Evolutionary conservation across 2,329 filamentous ascomycete species (phyloP).

Genomic region (Calonectria fujianensis): DNA sequence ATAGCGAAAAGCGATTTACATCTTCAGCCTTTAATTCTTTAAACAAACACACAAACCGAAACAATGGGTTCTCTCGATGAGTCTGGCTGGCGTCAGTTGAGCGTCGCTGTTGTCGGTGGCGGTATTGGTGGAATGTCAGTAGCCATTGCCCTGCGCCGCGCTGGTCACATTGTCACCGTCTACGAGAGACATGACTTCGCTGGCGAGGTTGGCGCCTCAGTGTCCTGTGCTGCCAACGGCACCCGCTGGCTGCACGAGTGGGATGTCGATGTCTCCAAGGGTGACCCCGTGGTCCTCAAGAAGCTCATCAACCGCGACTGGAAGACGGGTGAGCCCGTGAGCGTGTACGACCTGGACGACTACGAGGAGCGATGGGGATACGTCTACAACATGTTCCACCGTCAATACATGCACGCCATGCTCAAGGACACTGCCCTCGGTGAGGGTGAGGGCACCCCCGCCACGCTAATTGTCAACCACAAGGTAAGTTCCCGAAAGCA

Average conservation of each 20-base stretch:
- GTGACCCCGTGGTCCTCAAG: constrained; percentile 78
- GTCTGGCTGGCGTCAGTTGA: constrained; percentile 66
- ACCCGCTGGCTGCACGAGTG: constrained; percentile 82
- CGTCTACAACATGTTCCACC: constrained; percentile 81
- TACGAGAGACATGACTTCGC: constrained; percentile 81
- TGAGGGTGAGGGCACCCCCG: constrained; percentile 72
- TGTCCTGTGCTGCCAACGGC: constrained; percentile 82
- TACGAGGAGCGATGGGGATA: constrained; percentile 80
- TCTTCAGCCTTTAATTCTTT: background rate
- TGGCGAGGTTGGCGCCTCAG: constrained; percentile 80
- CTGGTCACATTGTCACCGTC: constrained; percentile 72
- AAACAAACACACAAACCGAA: background rate
- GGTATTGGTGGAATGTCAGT: constrained; percentile 69
- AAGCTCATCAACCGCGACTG: constrained; percentile 83
- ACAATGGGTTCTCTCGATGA: constrained; percentile 54
- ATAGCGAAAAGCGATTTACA: background rate
- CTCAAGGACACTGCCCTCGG: constrained; percentile 75
- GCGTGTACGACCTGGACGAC: constrained; percentile 77
- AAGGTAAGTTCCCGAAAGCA: constrained; percentile 58
- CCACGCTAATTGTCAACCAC: constrained; percentile 74
- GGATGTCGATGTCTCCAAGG: constrained; percentile 78
- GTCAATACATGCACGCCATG: constrained; percentile 82
- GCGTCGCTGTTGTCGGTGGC: constrained; percentile 66
- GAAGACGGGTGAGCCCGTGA: constrained; percentile 80
- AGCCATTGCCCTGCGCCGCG: constrained; percentile 67